Percentiles rank a stretch among this genome's conserved stretches.
phyloP scores from a whole-genome alignment of 192 early-diverging fungal genomes.

The Entrophospora sp. region DNA sequence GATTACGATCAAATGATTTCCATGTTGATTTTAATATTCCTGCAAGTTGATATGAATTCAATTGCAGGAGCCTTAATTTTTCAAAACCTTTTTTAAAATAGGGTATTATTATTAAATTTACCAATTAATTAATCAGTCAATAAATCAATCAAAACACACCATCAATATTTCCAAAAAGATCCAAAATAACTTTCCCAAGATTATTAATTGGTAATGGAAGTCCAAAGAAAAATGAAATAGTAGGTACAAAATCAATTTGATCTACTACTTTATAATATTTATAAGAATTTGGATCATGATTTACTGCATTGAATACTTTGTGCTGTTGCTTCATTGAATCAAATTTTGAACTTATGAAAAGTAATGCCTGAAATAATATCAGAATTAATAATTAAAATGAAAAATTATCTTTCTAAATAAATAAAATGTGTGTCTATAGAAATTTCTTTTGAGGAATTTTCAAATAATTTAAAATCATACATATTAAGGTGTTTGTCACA shows the following conservation, averaged over 20 bases:
- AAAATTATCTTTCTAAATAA: no score
- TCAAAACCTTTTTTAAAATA: slow-evolving; percentile 24
- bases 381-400: no score
- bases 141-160: slow-evolving; percentile 20
- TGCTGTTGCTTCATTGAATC: slow-evolving; percentile 11
- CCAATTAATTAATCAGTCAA: neutral
- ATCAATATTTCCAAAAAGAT: slow-evolving; percentile 49
- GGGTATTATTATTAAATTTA: no score
- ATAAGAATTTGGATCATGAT: slow-evolving; percentile 28
- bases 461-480: no score
- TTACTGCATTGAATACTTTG: slow-evolving; percentile 32
- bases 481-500: no score
- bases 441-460: no score
- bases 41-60: slow-evolving; percentile 55
- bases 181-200: slow-evolving; percentile 75
- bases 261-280: slow-evolving; percentile 52
- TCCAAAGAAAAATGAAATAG: slow-evolving; percentile 68
- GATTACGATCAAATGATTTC: slow-evolving; percentile 24
- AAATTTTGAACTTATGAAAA: slow-evolving; percentile 43
- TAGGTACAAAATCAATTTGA: slow-evolving; percentile 89
- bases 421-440: no score
- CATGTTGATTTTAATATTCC: slow-evolving; percentile 28
- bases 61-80: slow-evolving; percentile 44
- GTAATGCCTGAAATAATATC: slow-evolving; percentile 23
- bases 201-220: slow-evolving; percentile 92